These are phyloP conservation scores for Desmodesmus armatus DNA, from an alignment of 139 green algal species.

Conservation along the genomic window DNA sequence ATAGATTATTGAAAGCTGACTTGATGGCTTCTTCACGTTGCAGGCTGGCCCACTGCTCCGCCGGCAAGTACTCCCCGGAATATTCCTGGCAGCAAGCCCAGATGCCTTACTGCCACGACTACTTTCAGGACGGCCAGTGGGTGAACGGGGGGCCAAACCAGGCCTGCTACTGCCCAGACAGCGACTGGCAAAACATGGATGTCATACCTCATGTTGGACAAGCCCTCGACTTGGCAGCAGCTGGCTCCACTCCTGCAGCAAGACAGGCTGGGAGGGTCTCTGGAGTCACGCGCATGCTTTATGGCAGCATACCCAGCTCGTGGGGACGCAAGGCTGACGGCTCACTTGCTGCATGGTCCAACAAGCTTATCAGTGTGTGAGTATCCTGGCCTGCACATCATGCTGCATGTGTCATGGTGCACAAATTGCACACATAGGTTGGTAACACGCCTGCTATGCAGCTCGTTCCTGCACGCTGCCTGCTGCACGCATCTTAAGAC, in stretches of 20 bases:
- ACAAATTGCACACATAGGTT: no score
- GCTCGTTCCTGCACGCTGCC: no score
- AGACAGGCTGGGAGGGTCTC: neutral
- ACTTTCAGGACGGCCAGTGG: no score
- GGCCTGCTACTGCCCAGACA: conserved; percentile 25
- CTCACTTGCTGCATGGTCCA: conserved; percentile 7
- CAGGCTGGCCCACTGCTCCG: conserved; percentile 30
- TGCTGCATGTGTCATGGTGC: no score
- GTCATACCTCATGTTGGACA: conserved; percentile 2
- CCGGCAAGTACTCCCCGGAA: conserved; percentile 15
- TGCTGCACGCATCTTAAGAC: no score
- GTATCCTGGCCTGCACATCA: no score
- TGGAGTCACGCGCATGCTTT: conserved; percentile 12
- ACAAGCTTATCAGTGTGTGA: conserved; percentile 32
- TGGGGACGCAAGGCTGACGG: neutral
- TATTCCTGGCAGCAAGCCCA: conserved; percentile 31
- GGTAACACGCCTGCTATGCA: no score
- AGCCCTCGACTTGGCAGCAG: neutral
- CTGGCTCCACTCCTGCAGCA: neutral
- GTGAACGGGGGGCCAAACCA: no score
- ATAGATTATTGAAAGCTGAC: no score
- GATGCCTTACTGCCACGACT: no score
- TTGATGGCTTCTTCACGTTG: no score
- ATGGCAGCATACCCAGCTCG: conserved; percentile 11
- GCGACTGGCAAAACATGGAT: conserved; percentile 12